Conservation (phyloP, 2,329 filamentous ascomycete species). For the Fusarium siculi region DNA sequence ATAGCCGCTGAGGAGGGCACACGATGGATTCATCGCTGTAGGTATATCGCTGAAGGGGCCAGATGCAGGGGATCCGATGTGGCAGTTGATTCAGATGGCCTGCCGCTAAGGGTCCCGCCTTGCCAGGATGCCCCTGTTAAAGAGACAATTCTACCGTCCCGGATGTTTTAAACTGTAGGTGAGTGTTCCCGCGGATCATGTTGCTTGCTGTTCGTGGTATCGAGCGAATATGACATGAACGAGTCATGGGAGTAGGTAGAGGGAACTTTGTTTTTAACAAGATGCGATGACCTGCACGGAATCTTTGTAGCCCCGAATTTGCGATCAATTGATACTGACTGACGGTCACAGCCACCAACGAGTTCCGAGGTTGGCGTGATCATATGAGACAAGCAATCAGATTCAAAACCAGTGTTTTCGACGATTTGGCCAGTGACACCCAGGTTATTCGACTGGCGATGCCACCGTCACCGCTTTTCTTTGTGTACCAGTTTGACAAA, state of each 20-base stretch:
- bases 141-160: slow-evolving; percentile 27
- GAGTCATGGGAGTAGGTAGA: slow-evolving; percentile 21
- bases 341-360: background rate
- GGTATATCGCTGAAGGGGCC: slow-evolving; percentile 4
- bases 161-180: slow-evolving; percentile 34
- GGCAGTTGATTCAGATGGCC: slow-evolving; percentile 40
- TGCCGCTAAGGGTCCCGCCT: slow-evolving; percentile 31
- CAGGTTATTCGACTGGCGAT: background rate
- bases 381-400: background rate
- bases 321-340: background rate
- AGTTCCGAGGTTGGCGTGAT: background rate
- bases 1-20: background rate
- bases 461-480: slow-evolving; percentile 28
- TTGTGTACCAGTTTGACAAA: slow-evolving; percentile 39
- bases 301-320: slow-evolving; percentile 21
- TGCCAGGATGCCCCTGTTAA: slow-evolving; percentile 37
- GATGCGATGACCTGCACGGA: slow-evolving; percentile 13
- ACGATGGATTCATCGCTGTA: background rate
- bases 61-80: slow-evolving; percentile 40
- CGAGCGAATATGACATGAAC: slow-evolving; percentile 6
- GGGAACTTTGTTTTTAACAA: slow-evolving; percentile 8
- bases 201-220: slow-evolving; percentile 13
- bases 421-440: background rate
- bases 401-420: background rate
- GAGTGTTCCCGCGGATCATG: slow-evolving; percentile 25